Percentiles rank a stretch among this genome's conserved stretches.
Evolutionary conservation across 495 filamentous ascomycete species (phyloP).

Genomic region (Paragyromitra xinjiangensis): DNA sequence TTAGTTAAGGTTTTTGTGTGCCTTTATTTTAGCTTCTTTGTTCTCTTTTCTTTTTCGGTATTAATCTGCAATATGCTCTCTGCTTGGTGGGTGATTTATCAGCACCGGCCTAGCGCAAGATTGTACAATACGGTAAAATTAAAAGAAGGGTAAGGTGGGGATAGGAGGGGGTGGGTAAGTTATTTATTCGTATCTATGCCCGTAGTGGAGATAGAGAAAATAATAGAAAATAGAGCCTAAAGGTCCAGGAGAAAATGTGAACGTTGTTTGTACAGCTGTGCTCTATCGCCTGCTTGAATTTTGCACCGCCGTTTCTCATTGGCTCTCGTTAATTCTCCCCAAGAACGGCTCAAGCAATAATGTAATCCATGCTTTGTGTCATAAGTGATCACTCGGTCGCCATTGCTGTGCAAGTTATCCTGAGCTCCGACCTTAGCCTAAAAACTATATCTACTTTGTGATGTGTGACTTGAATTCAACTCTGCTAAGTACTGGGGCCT

Average conservation of each 20-base stretch:
- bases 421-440: background rate
- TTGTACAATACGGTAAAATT: slow-evolving; percentile 19
- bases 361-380: background rate
- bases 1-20: background rate
- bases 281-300: background rate
- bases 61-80: slow-evolving; percentile 7
- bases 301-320: background rate
- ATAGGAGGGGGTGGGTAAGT: background rate
- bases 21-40: background rate
- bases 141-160: background rate
- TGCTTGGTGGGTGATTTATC: background rate
- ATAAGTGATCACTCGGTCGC: slow-evolving; percentile 1
- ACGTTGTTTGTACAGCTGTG: background rate
- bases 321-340: background rate
- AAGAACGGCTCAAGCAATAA: background rate
- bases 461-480: background rate
- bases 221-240: slow-evolving; percentile 7
- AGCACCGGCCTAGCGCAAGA: background rate
- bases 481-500: background rate
- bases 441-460: background rate
- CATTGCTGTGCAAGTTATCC: background rate
- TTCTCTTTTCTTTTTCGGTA: background rate
- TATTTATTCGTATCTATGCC: background rate
- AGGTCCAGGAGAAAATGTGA: background rate
- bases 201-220: background rate